These are phyloP conservation scores for Blastomyces parvus DNA, from an alignment of 2,329 filamentous ascomycete genomes.

Conservation along the genomic window DNA sequence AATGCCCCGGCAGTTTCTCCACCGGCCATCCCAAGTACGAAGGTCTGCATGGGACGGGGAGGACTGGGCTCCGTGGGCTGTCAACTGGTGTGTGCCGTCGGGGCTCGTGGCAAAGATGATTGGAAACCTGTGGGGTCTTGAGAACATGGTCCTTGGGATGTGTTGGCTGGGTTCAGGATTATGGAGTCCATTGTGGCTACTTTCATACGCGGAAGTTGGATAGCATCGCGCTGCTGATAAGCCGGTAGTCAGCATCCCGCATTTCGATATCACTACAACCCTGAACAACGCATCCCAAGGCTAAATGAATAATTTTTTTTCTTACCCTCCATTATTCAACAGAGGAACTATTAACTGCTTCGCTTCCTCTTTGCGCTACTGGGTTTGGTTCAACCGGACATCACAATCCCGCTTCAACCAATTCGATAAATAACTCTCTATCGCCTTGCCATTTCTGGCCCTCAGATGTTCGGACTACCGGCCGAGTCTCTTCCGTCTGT, in stretches of 20 bases:
- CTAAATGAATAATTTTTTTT: background rate
- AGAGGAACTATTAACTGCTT: background rate
- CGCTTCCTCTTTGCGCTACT: background rate
- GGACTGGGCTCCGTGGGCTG: background rate
- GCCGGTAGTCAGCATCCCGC: background rate
- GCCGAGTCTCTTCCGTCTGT: background rate
- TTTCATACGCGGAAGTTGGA: background rate
- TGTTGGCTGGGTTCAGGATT: background rate
- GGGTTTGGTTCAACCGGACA: background rate
- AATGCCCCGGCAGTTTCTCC: background rate
- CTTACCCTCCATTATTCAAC: background rate
- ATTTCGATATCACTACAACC: background rate
- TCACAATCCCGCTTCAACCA: background rate
- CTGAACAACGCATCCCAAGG: background rate
- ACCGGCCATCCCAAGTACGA: background rate
- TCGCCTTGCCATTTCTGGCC: background rate
- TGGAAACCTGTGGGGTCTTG: background rate
- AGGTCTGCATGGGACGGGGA: background rate
- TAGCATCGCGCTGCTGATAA: background rate
- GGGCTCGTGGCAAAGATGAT: background rate
- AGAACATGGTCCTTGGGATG: background rate
- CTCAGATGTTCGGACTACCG: background rate
- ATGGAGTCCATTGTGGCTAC: constrained; percentile 5
- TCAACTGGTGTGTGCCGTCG: background rate
- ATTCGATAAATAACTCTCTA: background rate